A percentile compares a stretch with the other conserved stretches of the same genome.
Evolutionary conservation across 805 yeast species (phyloP).

Genomic region (Saturnispora serradocipensis): DNA sequence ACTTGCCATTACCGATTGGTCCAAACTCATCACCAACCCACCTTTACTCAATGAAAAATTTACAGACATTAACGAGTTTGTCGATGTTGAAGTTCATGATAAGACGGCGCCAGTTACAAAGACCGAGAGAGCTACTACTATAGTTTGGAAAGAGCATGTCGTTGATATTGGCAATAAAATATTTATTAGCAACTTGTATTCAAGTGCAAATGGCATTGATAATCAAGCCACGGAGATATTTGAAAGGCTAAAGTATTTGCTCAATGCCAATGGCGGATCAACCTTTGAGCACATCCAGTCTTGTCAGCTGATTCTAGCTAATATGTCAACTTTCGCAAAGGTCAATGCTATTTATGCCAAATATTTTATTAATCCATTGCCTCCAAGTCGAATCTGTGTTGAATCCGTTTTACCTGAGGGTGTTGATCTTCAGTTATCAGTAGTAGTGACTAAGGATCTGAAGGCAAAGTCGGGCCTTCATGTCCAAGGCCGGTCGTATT

Average conservation of each 20-base stretch:
- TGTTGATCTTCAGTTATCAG: conserved; percentile 47
- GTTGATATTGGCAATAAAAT: conserved; percentile 24
- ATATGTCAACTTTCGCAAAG: conserved; percentile 54
- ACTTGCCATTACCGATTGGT: conserved; percentile 15
- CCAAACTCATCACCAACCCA: conserved; percentile 23
- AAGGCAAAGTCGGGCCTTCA: conserved; percentile 60
- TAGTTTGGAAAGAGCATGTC: conserved; percentile 10
- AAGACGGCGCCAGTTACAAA: no score
- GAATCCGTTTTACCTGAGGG: conserved; percentile 42
- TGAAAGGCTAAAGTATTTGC: conserved; percentile 28
- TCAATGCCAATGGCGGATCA: conserved; percentile 24
- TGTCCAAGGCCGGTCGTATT: conserved; percentile 85
- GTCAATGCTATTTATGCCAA: conserved; percentile 55
- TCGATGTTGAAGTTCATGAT: neutral
- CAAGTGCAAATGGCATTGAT: conserved; percentile 25
- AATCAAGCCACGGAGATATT: conserved; percentile 46
- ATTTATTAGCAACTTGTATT: conserved; percentile 37
- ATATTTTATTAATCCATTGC: conserved; percentile 51
- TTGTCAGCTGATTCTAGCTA: conserved; percentile 48
- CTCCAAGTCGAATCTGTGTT: conserved; percentile 87
- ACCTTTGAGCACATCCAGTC: conserved; percentile 43
- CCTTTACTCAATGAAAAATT: conserved; percentile 33
- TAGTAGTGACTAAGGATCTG: conserved; percentile 34
- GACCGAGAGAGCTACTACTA: neutral
- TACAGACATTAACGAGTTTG: conserved; percentile 20